These are phyloP conservation scores for Solanum medicagineum DNA, from an alignment of 257 asterid species.

Conservation along the genomic window DNA sequence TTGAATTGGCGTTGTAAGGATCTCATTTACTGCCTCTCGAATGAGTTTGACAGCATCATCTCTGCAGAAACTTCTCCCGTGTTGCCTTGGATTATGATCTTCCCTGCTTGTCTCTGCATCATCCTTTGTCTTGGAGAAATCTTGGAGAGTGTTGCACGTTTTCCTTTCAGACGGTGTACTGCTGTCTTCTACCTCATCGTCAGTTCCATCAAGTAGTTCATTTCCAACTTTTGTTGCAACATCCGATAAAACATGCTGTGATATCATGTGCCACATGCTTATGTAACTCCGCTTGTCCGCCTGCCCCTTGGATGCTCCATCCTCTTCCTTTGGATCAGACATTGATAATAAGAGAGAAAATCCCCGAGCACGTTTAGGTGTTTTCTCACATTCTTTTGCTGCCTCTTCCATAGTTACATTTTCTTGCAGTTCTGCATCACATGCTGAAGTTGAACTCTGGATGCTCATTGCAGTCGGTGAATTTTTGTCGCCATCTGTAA, in stretches of 20 bases:
- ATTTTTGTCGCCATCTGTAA: background rate
- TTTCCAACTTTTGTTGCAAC: conserved; percentile 66
- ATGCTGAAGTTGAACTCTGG: background rate
- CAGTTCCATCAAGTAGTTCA: conserved; percentile 58
- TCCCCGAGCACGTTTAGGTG: background rate
- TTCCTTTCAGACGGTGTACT: background rate
- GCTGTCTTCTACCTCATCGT: conserved; percentile 32
- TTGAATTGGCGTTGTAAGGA: conserved; percentile 52
- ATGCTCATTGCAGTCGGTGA: background rate
- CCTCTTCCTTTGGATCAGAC: background rate
- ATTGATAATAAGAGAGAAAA: background rate
- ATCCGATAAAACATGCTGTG: conserved; percentile 71
- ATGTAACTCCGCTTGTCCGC: conserved; percentile 35
- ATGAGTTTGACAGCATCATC: conserved; percentile 64
- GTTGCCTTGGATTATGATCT: conserved; percentile 2
- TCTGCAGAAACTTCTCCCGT: conserved; percentile 40
- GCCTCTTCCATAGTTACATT: background rate
- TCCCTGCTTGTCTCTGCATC: background rate
- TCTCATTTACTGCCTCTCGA: conserved; percentile 81
- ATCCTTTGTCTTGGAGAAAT: background rate
- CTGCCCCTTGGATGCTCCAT: background rate
- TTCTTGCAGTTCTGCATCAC: background rate
- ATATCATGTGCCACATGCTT: conserved; percentile 84
- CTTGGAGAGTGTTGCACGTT: background rate
- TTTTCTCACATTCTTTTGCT: background rate